These are phyloP conservation scores for Asterophora parasitica DNA, from an alignment of 768 basidiomycete genomes.

Conservation along the genomic window DNA sequence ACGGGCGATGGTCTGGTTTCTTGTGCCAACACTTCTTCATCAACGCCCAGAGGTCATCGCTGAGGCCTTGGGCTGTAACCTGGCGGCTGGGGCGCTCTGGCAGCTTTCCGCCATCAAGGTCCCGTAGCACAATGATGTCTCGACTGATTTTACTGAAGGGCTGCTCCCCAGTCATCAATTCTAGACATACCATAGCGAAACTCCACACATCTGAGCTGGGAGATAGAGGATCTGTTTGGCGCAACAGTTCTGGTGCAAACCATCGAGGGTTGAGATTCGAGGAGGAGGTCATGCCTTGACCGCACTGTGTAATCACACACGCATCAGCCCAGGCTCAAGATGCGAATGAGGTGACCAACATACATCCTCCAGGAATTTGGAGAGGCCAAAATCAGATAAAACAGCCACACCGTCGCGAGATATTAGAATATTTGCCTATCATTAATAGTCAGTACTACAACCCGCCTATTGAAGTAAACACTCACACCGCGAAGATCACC, in stretches of 20 bases:
- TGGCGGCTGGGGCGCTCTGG: slow-evolving; percentile 33
- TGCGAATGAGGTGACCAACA: slow-evolving; percentile 3
- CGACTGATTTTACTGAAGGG: slow-evolving; percentile 31
- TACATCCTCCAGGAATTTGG: slow-evolving; percentile 35
- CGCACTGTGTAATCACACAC: too few species aligned
- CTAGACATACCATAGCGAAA: slow-evolving; percentile 43
- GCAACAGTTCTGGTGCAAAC: slow-evolving; percentile 37
- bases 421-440: slow-evolving; percentile 41
- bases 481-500: slow-evolving; percentile 38
- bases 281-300: slow-evolving; percentile 21
- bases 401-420: slow-evolving; percentile 32
- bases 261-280: slow-evolving; percentile 31
- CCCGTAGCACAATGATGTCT: slow-evolving; percentile 31
- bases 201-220: slow-evolving; percentile 45
- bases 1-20: slow-evolving; percentile 34
- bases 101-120: slow-evolving; percentile 29
- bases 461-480: neutral
- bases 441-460: neutral
- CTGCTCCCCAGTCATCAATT: slow-evolving; percentile 38
- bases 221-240: slow-evolving; percentile 24
- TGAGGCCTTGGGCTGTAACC: slow-evolving; percentile 24
- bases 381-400: slow-evolving; percentile 43
- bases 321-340: too few species aligned
- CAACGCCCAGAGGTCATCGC: slow-evolving; percentile 38
- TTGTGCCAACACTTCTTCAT: slow-evolving; percentile 40